Percentiles rank a stretch among this genome's conserved stretches.
phyloP scores from a whole-genome alignment of 1,284 basidiomycete genomes.

The Caloboletus inedulis region DNA sequence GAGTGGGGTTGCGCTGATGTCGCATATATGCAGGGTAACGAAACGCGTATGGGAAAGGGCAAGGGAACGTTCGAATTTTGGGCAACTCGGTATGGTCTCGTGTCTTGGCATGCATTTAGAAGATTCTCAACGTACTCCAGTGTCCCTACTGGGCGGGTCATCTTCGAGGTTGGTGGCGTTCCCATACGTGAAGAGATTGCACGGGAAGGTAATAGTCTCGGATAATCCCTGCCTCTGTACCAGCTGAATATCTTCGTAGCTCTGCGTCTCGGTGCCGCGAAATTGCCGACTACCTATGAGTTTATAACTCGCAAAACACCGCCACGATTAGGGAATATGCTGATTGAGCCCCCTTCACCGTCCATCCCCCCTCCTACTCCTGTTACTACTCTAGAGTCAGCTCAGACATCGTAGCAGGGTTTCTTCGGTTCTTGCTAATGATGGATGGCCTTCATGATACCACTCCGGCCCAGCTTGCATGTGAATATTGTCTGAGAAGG shows the following conservation, averaged over 20 bases:
- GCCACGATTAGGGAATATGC: conserved; percentile 76
- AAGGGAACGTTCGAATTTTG: conserved; percentile 98
- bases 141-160: conserved; percentile 87
- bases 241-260: conserved; percentile 46
- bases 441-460: conserved; percentile 5
- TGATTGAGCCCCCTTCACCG: conserved; percentile 43
- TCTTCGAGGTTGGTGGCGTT: conserved; percentile 92
- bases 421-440: background rate
- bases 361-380: conserved; percentile 15
- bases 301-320: conserved; percentile 74
- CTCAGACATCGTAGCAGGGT: conserved; percentile 5
- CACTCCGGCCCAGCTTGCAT: background rate
- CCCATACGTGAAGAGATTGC: conserved; percentile 93
- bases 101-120: background rate
- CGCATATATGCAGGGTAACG: conserved; percentile 72
- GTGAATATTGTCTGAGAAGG: background rate
- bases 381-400: conserved; percentile 15
- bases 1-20: conserved; percentile 1
- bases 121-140: conserved; percentile 39
- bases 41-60: conserved; percentile 99
- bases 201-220: conserved; percentile 64
- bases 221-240: background rate
- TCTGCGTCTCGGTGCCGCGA: conserved; percentile 84
- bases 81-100: conserved; percentile 76
- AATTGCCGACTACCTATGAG: conserved; percentile 87